phyloP scores from a whole-genome alignment of 139 green algal species.

The Chlamydomonas schloesseri region DNA sequence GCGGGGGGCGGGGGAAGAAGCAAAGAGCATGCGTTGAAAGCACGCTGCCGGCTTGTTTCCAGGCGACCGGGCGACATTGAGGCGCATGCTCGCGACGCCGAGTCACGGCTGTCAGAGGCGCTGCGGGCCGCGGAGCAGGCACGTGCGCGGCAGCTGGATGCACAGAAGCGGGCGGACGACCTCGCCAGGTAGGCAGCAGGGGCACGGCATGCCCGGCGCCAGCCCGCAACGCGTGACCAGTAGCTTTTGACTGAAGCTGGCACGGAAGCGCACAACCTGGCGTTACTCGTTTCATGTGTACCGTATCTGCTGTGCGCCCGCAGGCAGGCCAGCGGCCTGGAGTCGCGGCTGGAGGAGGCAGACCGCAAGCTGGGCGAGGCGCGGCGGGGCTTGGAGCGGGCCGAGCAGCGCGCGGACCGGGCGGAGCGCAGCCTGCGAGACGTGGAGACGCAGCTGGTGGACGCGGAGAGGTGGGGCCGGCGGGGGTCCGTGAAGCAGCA shows the following conservation, averaged over 20 bases:
- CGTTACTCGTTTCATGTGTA: no score
- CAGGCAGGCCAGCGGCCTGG: constrained; percentile 54
- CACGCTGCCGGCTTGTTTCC: not conserved
- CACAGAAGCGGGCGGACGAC: constrained; percentile 50
- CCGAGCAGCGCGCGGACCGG: constrained; percentile 58
- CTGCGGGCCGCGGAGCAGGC: constrained; percentile 34
- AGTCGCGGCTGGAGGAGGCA: constrained; percentile 49
- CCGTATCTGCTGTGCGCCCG: not conserved
- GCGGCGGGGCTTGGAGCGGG: constrained; percentile 41
- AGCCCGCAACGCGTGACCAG: no score
- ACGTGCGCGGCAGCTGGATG: constrained; percentile 50
- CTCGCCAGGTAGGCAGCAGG: no score
- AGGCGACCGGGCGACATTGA: constrained; percentile 42
- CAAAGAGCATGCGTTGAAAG: no score
- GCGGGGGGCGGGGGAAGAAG: no score
- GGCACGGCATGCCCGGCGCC: no score
- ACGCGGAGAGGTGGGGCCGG: constrained; percentile 46
- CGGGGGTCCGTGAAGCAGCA: not conserved
- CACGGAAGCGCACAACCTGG: no score
- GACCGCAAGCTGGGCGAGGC: constrained; percentile 49
- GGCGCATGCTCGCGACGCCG: constrained; percentile 33
- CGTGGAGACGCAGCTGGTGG: constrained; percentile 42
- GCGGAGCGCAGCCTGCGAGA: constrained; percentile 46
- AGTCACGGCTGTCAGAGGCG: constrained; percentile 23
- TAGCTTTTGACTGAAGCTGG: no score